Conservation (phyloP, 139 green algal genomes). For the Chlamydomonas incerta region DNA sequence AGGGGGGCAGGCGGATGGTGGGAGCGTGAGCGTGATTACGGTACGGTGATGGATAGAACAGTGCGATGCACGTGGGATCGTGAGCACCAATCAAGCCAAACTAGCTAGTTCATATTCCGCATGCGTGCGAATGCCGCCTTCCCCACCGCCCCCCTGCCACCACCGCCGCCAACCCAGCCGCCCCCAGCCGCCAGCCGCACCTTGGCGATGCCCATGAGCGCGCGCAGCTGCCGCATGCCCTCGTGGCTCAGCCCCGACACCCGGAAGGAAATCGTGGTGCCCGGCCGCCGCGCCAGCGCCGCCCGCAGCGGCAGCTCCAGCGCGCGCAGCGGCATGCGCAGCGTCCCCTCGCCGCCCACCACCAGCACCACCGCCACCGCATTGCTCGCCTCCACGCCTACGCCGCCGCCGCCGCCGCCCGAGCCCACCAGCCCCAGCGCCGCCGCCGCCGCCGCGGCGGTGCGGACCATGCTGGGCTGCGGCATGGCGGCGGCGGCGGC, state of each 20-base stretch:
- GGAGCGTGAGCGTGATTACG: neutral
- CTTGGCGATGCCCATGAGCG: constrained; percentile 33
- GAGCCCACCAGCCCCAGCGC: neutral
- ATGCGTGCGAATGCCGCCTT: no score
- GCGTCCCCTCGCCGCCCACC: neutral
- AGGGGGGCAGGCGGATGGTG: neutral
- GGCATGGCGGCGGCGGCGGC: neutral
- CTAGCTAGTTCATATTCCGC: no score
- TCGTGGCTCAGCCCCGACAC: constrained; percentile 36
- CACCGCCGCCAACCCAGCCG: neutral
- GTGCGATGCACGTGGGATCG: no score
- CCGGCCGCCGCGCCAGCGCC: constrained; percentile 15
- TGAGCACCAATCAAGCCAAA: no score
- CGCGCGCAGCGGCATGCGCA: constrained; percentile 15
- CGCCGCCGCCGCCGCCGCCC: neutral
- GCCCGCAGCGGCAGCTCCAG: constrained; percentile 25
- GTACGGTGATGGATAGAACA: no score
- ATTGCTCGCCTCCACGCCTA: constrained; percentile 34
- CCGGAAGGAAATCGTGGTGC: constrained; percentile 37
- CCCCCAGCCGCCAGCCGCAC: neutral
- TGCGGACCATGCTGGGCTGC: neutral
- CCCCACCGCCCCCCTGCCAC: neutral
- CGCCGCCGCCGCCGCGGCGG: neutral
- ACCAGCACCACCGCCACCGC: constrained; percentile 21
- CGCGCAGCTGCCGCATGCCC: constrained; percentile 31